These are phyloP conservation scores for Rhodotorula sp. DNA, from an alignment of 1,284 basidiomycete species.

Conservation along the genomic window DNA sequence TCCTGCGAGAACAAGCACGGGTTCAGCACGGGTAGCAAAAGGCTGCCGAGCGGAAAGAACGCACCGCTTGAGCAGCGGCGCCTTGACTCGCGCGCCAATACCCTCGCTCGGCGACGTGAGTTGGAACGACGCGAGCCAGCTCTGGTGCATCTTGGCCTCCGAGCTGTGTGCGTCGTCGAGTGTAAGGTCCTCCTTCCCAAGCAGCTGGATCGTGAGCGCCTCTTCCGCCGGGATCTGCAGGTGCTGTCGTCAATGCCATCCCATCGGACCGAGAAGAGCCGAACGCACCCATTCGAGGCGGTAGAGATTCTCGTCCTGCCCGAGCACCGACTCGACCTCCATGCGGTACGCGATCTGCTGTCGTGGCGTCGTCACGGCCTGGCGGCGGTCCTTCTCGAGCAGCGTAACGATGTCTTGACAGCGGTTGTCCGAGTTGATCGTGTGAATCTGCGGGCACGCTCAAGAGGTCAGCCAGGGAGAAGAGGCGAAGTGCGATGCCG, in stretches of 20 bases:
- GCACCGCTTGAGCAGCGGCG: constrained; percentile 66
- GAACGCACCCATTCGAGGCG: constrained; percentile 82
- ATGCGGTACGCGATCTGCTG: constrained; percentile 83
- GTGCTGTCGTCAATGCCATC: too few species aligned
- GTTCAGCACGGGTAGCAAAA: too few species aligned
- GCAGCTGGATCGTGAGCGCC: constrained; percentile 77
- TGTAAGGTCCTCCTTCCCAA: constrained; percentile 85
- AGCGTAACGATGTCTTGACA: constrained; percentile 81
- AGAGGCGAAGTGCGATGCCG: too few species aligned
- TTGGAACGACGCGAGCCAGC: constrained; percentile 86
- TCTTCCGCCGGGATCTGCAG: constrained; percentile 67
- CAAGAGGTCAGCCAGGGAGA: not conserved
- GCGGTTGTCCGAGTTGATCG: constrained; percentile 73
- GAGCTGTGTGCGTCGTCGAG: constrained; percentile 79
- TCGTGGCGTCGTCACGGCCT: constrained; percentile 66
- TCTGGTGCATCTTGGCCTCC: constrained; percentile 57
- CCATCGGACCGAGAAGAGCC: not conserved
- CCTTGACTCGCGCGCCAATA: constrained; percentile 59
- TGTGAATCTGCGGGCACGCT: constrained; percentile 64
- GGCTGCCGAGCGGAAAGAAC: not conserved
- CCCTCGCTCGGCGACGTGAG: constrained; percentile 60
- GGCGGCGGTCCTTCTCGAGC: constrained; percentile 70
- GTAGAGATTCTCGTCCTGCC: constrained; percentile 88
- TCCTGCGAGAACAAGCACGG: too few species aligned
- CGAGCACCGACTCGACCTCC: constrained; percentile 77